A percentile compares a stretch with the other conserved stretches of the same genome.
Evolutionary conservation across 2,329 filamentous ascomycete species (phyloP).

Genomic region (Pseudocercospora eumusae): DNA sequence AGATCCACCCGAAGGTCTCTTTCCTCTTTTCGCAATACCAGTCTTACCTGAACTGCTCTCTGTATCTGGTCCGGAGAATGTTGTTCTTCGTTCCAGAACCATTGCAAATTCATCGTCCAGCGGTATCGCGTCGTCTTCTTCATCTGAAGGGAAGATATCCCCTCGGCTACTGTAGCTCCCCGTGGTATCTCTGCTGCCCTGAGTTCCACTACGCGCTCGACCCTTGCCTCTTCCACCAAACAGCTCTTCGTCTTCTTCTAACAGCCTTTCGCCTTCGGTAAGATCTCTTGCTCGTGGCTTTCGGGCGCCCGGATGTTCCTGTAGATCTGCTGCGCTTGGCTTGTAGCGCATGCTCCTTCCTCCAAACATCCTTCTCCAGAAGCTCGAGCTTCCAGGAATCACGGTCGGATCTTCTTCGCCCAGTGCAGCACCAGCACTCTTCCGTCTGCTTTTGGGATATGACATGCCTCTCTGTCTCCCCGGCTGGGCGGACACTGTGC

Average conservation of each 20-base stretch:
- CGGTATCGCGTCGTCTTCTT: constrained; percentile 83
- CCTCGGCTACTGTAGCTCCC: constrained; percentile 85
- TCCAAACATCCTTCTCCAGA: constrained; percentile 80
- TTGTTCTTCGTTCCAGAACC: constrained; percentile 67
- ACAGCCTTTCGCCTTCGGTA: constrained; percentile 68
- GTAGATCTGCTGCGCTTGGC: constrained; percentile 85
- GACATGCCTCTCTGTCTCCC: constrained; percentile 80
- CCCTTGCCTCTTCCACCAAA: constrained; percentile 39
- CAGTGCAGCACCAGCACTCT: constrained; percentile 59
- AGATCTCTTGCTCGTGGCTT: constrained; percentile 40
- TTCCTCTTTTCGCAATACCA: constrained; percentile 35
- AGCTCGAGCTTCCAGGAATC: constrained; percentile 87
- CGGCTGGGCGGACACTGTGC: constrained; percentile 50
- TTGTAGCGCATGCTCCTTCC: constrained; percentile 78
- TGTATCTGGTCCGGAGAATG: constrained; percentile 56
- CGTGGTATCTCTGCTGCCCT: constrained; percentile 75
- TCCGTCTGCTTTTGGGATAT: constrained; percentile 60
- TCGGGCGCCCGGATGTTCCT: constrained; percentile 73
- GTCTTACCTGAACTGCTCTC: constrained; percentile 67
- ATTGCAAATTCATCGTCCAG: constrained; percentile 91
- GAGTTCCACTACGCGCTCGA: constrained; percentile 73
- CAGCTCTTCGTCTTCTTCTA: constrained; percentile 60
- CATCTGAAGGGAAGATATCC: constrained; percentile 87
- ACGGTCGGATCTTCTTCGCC: constrained; percentile 72
- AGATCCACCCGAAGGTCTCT: constrained; percentile 47